These are phyloP conservation scores for Typha latifolia DNA, from an alignment of 176 grass and related monocot genomes.

Conservation along the genomic window DNA sequence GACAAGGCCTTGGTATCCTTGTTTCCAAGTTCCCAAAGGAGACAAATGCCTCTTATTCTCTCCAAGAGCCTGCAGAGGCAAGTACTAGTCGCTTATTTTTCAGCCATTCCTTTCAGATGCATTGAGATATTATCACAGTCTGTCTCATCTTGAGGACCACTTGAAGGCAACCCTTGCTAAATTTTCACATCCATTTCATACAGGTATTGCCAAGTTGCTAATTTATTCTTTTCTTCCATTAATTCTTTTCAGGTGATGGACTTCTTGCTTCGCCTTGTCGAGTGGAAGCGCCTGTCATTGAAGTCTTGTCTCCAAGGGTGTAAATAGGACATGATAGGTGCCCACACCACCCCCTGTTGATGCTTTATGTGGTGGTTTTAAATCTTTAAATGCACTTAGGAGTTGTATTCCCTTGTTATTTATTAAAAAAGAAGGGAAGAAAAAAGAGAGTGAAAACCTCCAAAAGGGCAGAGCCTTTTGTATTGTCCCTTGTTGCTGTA, in stretches of 20 bases:
- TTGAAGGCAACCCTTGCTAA: neutral
- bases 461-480: neutral
- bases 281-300: constrained; percentile 43
- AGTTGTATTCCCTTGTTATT: neutral
- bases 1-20: constrained; percentile 72
- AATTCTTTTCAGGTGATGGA: constrained; percentile 35
- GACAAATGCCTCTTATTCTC: constrained; percentile 62
- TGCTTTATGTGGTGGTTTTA: neutral
- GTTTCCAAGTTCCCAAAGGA: constrained; percentile 83
- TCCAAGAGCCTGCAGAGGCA: constrained; percentile 67
- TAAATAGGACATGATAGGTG: neutral
- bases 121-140: neutral
- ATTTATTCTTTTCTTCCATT: neutral
- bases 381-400: neutral
- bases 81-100: neutral
- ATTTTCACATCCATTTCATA: neutral
- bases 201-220: neutral
- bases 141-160: neutral
- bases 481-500: neutral
- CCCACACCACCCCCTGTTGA: neutral
- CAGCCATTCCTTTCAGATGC: neutral
- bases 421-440: neutral
- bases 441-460: neutral
- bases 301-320: constrained; percentile 10
- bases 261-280: constrained; percentile 53